Evolutionary conservation across 345 rosid species (phyloP).

Genomic region (Melaleuca alternifolia): DNA sequence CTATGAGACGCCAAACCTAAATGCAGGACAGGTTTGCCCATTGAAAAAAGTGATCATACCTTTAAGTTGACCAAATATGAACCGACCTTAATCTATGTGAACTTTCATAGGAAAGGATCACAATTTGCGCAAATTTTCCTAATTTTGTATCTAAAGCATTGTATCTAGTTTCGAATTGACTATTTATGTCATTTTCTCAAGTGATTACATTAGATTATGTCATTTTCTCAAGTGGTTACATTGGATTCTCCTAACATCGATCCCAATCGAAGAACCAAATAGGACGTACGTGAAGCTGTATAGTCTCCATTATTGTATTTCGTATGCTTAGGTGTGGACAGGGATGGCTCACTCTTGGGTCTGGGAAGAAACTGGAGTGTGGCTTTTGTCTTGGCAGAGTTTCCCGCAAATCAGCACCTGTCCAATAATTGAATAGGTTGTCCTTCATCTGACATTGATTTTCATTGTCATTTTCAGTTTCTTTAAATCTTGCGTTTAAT

Average conservation of each 20-base stretch:
- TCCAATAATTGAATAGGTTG: not conserved
- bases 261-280: not conserved
- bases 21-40: accelerated
- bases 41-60: not conserved
- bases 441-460: not conserved
- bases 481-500: not conserved
- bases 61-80: not conserved
- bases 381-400: not conserved
- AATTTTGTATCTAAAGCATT: not conserved
- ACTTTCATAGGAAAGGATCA: not conserved
- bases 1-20: not conserved
- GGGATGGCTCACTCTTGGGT: not conserved
- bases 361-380: not conserved
- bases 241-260: not conserved
- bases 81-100: not conserved
- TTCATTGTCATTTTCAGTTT: not conserved
- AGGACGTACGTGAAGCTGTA: not conserved
- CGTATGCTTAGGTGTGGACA: not conserved
- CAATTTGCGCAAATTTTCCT: not conserved
- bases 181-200: not conserved
- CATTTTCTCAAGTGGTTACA: not conserved
- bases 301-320: not conserved
- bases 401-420: not conserved
- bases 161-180: not conserved
- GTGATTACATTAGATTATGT: not conserved